Base-by-base conservation (phyloP, 1,284 basidiomycete genomes). In the Phellinidium pouzarii region DNA sequence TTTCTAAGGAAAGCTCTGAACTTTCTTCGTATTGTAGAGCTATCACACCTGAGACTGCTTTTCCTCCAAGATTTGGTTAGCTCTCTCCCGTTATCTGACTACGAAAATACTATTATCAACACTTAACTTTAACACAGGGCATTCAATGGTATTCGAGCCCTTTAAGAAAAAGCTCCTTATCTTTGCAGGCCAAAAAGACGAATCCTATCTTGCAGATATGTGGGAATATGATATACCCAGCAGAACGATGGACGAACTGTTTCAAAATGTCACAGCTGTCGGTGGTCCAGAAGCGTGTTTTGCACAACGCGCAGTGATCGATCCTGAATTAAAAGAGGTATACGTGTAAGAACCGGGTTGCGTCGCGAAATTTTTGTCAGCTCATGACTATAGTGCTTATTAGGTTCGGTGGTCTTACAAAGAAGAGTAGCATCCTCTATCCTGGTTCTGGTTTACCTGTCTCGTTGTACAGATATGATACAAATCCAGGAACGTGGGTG, bases 121-220 rank as follows among this genome's bases (percentile, higher is more conserved):
- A 37, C 11, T 5, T 41, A 45, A 26, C 27, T 8, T 2, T 8
- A 3, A 22, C 12, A 27, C 47, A 83, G 84, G 84, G 0, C 87
- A 90, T 65, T 86, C 84, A 0, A 89, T 89, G 87, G 76, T 88
- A 1, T 70, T 87, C 23, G 87, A 89, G 54, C 71, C 80, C 1
- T 64, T 61, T 11, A 68, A 74, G 1, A 76, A 75, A 44, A 78
- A 72, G 0, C 70, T 89, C 7, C 82, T 78, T 64, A 80, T 89
- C 44, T 82, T 89, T 58, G 84, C 79, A 11, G 87, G 87, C 2
- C 81, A 85, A 63, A 72, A 76, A 14, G 79, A 80, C 23, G 78
- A 82, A 12, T n/a, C n/a, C n/a, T 81, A 80, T 57, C 72, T 85
- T 5, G 76, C 80, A 2, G 87, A 88, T 64, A 85, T 89, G 84